Base-by-base conservation (phyloP, 352 stramenopile genomes). In the Phytophthora colocasiae region DNA sequence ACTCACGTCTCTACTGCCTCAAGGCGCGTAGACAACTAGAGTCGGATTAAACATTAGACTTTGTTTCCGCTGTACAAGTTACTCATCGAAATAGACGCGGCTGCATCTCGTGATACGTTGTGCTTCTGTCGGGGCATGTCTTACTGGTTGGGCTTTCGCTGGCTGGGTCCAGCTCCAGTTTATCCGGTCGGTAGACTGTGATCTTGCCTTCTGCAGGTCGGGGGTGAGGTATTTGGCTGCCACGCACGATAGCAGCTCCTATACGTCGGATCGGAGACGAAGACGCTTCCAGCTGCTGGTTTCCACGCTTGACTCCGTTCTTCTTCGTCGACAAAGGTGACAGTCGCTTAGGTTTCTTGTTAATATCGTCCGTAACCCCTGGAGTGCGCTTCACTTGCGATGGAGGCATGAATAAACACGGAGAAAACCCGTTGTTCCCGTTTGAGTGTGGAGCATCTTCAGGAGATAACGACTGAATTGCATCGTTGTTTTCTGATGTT, bases 1-100 rank as follows among this genome's bases (percentile, higher is more conserved):
- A 38, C 63, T 86, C 36, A 74, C 58, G n/a, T 78, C 75, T 43
- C 62, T 86, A n/a, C 62, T 77, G 4, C 70, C 70, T 3, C 74
- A 77, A 73, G 50, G 56, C 34, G 46, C 56, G 26, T 45, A 59
- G 22, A 50, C 14, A 34, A 47, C 32, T 58, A 38, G 40, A 22
- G 48, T 66, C 50, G 29, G 24, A 27, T 68, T 55, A 70, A 36
- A 38, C 43, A 41, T 70, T 76, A 71, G 57, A 73, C 40, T 65
- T 46, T 45, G 43, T 46, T 58, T 48, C 46, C 50, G 48, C 53
- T 72, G 57, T 67, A 73, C 48, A 73, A 66, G 39, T 66, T 65
- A 61, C 52, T 74, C 61, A 82, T 52, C 60, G 54, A 74, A 82
- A 80, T 60, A 77, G 58, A 66, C 70, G 63, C 40, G 66, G 70